phyloP scores from a whole-genome alignment of 2,329 filamentous ascomycete genomes.

The Chalara sp. region DNA sequence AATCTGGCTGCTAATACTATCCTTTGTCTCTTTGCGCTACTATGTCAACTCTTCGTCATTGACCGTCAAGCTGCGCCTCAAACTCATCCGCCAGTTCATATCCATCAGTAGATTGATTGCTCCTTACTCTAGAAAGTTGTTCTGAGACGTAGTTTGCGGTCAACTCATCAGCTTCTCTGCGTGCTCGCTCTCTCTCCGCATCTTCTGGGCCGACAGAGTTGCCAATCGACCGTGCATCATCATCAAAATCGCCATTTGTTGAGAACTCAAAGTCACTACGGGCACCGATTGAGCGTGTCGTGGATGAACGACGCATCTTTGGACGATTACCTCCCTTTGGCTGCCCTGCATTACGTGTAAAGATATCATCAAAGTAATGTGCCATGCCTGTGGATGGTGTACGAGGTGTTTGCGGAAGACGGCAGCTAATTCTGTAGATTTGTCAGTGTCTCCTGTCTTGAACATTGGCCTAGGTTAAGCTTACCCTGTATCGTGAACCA shows the following conservation, averaged over 20 bases:
- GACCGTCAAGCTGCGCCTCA: constrained; percentile 45
- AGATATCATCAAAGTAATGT: constrained; percentile 93
- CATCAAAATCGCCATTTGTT: constrained; percentile 34
- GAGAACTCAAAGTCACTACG: constrained; percentile 68
- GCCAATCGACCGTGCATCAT: constrained; percentile 26
- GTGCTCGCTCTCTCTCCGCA: constrained; percentile 43
- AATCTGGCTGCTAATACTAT: too few species aligned
- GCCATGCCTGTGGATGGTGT: constrained; percentile 77
- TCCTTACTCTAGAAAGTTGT: constrained; percentile 68
- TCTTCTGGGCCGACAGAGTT: constrained; percentile 42
- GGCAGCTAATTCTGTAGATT: constrained; percentile 65
- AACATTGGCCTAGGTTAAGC: constrained; percentile 26
- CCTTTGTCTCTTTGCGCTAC: too few species aligned
- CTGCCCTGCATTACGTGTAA: constrained; percentile 48
- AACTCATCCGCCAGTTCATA: constrained; percentile 52
- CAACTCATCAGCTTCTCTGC: constrained; percentile 56
- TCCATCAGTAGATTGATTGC: constrained; percentile 29
- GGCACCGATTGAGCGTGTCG: constrained; percentile 73
- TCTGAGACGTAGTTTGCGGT: constrained; percentile 77
- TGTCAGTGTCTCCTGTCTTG: constrained; percentile 32
- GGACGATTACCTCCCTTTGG: constrained; percentile 33
- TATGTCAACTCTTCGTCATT: not conserved
- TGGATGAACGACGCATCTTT: constrained; percentile 69
- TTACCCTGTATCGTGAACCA: constrained; percentile 97
- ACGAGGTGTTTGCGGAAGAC: constrained; percentile 86